Conservation (phyloP, 306 rosid genomes). For the Trifolium dubium region DNA sequence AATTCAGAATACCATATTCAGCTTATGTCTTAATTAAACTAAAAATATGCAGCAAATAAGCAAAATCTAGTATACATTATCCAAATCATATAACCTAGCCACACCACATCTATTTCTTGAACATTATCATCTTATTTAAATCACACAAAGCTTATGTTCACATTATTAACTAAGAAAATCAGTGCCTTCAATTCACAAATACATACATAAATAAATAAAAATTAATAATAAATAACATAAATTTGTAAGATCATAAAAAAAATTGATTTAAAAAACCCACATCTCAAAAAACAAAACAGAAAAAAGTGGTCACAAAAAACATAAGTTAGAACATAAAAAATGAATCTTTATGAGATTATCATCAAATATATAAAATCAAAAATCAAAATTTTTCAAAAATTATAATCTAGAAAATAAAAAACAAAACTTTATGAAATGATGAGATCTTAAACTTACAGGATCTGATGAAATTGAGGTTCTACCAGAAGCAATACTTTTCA, state of each 20-base stretch:
- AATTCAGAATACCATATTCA: background rate
- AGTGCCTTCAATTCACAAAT: background rate
- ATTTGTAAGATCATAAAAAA: constrained; percentile 6
- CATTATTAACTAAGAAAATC: no score
- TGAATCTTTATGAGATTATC: no score
- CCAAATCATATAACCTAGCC: background rate
- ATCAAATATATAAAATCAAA: background rate
- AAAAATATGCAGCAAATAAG: background rate
- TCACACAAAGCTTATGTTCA: constrained; percentile 1
- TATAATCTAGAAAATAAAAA: constrained; percentile 8
- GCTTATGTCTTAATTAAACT: constrained; percentile 18
- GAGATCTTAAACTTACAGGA: constrained; percentile 60
- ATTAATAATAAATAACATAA: constrained; percentile 12
- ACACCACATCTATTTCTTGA: background rate
- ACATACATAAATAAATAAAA: background rate
- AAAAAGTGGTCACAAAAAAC: background rate
- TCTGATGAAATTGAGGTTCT: constrained; percentile 90
- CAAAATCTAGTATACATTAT: background rate
- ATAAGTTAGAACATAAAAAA: background rate
- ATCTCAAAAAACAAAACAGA: constrained; percentile 7
- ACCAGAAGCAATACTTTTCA: constrained; percentile 98
- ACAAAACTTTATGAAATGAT: background rate
- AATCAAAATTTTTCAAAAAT: background rate
- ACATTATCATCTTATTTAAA: constrained; percentile 9
- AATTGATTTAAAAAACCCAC: background rate